Evolutionary conservation across 176 grass and related monocot species (phyloP).

Genomic region (Thinopyrum elongatum): DNA sequence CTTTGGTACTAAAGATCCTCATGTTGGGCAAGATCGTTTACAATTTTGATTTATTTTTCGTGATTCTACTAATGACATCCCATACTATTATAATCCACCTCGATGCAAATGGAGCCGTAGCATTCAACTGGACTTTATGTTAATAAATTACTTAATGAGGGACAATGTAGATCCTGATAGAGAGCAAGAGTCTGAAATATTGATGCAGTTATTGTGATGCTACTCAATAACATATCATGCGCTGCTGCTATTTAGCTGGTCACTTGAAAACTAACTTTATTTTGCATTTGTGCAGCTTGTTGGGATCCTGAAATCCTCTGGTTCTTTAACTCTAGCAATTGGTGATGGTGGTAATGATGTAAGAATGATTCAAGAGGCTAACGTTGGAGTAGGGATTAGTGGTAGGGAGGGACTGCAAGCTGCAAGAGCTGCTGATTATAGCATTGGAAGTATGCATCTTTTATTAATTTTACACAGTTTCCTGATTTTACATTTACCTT

Average conservation of each 20-base stretch:
- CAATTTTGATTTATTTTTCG: background rate
- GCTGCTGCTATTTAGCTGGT: background rate
- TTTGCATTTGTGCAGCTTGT: constrained; percentile 74
- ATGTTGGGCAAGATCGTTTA: background rate
- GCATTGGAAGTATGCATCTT: constrained; percentile 73
- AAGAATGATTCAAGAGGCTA: constrained; percentile 98
- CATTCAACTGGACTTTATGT: constrained; percentile 1
- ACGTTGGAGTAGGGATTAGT: constrained; percentile 93
- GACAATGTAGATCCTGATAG: background rate
- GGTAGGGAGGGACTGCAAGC: constrained; percentile 93
- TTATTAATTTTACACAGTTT: constrained; percentile 7
- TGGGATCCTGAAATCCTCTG: constrained; percentile 65
- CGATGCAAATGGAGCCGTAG: background rate
- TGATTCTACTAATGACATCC: background rate
- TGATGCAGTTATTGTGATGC: background rate
- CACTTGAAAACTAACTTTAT: constrained; percentile 9
- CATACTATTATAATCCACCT: background rate
- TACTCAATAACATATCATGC: background rate
- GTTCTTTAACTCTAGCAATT: constrained; percentile 85
- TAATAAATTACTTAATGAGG: constrained; percentile 6
- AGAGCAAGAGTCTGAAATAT: background rate
- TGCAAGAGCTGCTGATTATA: constrained; percentile 95
- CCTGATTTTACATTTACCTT: background rate
- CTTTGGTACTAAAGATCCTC: background rate
- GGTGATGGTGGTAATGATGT: constrained; percentile 98